Evolutionary conservation across 805 yeast species (phyloP), one percentile per base, ranked within the genome.

Genomic region (Ogataea pini): DNA sequence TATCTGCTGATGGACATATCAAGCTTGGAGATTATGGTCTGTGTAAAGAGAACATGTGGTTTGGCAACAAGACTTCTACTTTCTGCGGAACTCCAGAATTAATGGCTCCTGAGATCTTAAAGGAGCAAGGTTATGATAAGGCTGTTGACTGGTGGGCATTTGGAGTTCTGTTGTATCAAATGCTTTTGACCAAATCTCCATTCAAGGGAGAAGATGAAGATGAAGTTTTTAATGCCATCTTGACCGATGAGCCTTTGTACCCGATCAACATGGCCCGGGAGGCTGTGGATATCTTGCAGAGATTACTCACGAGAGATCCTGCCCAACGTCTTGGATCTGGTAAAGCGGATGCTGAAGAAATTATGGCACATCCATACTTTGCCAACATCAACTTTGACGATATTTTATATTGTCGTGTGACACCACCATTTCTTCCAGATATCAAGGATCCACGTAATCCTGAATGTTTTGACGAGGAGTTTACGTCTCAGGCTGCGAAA

Each of bases 111-210:
- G 99, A 94, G 69, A 92, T 94, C 57, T 75, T 94, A 62, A 84
- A 89, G 55, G 98, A 94, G 46, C 96, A 91, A 67, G 86, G 84
- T 50, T 94, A 94, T 62, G 94, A 90, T 45, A 82, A 96, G 62
- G 86, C 94, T 33, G 99, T 94, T 46, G 99, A 94, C 70, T 94
- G 99, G 99, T 94, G 99, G 99, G 98, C 99, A 1, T 89, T 91
- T 75, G 99, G 99, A 49, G 98, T 94, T 24, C 76, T 94, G 55
- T 74, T 94, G 56, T 94, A 92, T 69, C 99, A 94, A 70, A 94
- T 94, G 99, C 75, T 94, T 48, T 76, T 94, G 49, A 94, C 97
- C 44, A 96, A 92, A 69, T 88, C 97, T 7, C 99, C 99, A 31
- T 94, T 94, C 72, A 85, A 92, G 57, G 99, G 99, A 56, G 97